phyloP scores from a whole-genome alignment of 257 asterid genomes.

The Leptodermis oblonga region DNA sequence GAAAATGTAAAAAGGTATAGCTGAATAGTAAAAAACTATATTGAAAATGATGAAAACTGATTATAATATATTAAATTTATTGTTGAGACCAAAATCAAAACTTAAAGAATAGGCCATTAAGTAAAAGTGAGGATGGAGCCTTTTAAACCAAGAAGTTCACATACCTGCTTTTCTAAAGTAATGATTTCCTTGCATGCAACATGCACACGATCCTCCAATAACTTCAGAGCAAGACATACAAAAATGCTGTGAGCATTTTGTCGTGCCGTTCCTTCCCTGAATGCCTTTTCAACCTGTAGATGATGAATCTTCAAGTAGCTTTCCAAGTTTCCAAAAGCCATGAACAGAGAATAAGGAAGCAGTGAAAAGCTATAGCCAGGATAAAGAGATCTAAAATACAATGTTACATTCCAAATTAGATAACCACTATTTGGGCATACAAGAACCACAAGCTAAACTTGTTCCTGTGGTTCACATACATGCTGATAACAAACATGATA shows the following conservation, averaged over 20 bases:
- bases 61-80: no score
- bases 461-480: not conserved
- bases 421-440: not conserved
- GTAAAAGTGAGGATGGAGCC: not conserved
- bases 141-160: constrained; percentile 1
- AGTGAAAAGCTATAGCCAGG: constrained; percentile 3
- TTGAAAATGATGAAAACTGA: no score
- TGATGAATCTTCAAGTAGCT: constrained; percentile 19
- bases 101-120: no score
- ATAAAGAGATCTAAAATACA: not conserved
- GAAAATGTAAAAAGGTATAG: no score
- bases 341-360: constrained; percentile 9
- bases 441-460: not conserved
- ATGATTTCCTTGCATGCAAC: constrained; percentile 95
- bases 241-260: constrained; percentile 98
- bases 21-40: no score
- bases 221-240: constrained; percentile 84
- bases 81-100: no score
- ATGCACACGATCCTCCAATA: constrained; percentile 84
- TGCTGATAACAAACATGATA: not conserved
- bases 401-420: not conserved
- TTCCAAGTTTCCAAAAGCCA: constrained; percentile 8
- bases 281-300: constrained; percentile 94
- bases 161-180: constrained; percentile 93
- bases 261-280: constrained; percentile 99